These are phyloP conservation scores for Microstegium vimineum DNA, from an alignment of 176 grass and related monocot genomes.

Conservation along the genomic window DNA sequence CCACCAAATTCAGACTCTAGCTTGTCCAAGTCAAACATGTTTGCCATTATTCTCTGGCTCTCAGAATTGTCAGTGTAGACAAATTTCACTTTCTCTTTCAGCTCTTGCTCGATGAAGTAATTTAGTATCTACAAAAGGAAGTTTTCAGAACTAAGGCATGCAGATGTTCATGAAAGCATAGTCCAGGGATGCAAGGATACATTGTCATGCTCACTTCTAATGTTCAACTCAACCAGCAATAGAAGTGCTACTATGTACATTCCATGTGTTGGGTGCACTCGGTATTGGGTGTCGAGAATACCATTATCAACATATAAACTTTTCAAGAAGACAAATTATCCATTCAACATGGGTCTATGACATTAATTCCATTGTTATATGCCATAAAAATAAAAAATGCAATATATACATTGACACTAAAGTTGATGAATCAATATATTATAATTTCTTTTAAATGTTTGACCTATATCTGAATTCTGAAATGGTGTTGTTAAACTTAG, in stretches of 20 bases:
- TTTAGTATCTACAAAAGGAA: conserved; percentile 30
- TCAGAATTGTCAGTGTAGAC: conserved; percentile 25
- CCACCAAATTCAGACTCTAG: conserved; percentile 44
- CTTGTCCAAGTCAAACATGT: conserved; percentile 40
- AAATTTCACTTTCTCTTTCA: conserved; percentile 38
- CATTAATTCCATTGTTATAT: background rate
- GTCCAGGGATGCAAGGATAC: background rate
- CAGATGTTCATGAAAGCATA: background rate
- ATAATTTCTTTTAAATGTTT: background rate
- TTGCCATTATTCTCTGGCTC: conserved; percentile 39
- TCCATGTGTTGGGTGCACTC: background rate
- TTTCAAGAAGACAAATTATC: background rate
- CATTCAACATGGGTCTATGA: background rate
- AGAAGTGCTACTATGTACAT: background rate
- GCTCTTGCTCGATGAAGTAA: conserved; percentile 24
- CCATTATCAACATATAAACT: background rate
- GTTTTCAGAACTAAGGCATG: background rate
- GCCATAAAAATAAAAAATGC: background rate
- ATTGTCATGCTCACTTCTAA: background rate
- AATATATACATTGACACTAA: background rate
- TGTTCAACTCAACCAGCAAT: background rate
- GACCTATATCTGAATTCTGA: background rate
- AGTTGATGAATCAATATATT: background rate
- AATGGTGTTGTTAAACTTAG: background rate
- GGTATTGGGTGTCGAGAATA: background rate